Base-by-base conservation (phyloP, 1,139 yeast species). In the Yamadazyma siamensis region DNA sequence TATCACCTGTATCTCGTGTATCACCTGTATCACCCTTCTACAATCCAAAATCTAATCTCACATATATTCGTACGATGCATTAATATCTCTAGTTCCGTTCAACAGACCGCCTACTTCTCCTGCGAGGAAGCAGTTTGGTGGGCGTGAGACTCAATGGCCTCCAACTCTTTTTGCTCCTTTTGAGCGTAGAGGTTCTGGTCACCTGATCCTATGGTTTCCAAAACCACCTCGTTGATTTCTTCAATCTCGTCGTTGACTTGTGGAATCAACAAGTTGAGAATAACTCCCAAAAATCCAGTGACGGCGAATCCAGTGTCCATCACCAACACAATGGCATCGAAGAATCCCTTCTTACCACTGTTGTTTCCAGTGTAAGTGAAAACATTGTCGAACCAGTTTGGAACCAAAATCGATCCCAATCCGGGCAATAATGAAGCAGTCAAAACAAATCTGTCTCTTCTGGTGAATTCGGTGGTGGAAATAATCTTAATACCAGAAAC, bases 221-320 rank as follows among this genome's bases (percentile, higher is more conserved):
- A 57, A 19, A 66, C 66, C 32, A 64, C 52, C 44, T 66, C 73
- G 41, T 68, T 67, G 39, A 65, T 62, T 39, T 65, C 74, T 52
- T 75, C 80, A 24, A 67, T 68, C 27, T 77, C 83, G 47, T 82
- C 94, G 24, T 58, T 54, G 25, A 80, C 81, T 54, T 80, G 88
- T 10, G 94, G 94, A 41, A 87, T 61, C 21, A 80, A 25, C 44
- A 84, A 61, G 62, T 87, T 87, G 38, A 86, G 63, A 26, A 85
- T 56, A 29, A 85, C 76, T 23, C 88, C 94, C 26, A 85, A 47
- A 45, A 88, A 68, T 12, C 95, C 96, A 18, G 91, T 74, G 31
- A 87, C 65, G 20, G 95, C 94, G 52, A 82, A 87, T 23, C 94
- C 89, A 14, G 95, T 83, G 55, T 85, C 91, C 83, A 85, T 76